These are phyloP conservation scores for Neurospora tetrasperma DNA, from an alignment of 495 filamentous ascomycete genomes.

Conservation along the genomic window DNA sequence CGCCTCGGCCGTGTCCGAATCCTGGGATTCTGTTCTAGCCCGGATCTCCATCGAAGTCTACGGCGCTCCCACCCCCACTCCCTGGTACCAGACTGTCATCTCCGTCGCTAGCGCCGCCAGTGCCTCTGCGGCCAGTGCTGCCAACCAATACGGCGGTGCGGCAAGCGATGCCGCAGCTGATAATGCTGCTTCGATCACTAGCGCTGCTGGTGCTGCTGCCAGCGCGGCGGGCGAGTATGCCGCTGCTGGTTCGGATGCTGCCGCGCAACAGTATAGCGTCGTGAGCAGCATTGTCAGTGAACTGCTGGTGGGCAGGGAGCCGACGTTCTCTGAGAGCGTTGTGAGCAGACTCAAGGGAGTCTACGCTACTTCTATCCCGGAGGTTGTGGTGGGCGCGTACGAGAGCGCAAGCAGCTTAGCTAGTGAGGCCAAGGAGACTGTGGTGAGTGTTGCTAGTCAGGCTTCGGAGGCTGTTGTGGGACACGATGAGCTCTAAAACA, in stretches of 20 bases:
- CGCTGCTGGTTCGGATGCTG: conserved; percentile 41
- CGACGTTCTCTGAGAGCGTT: conserved; percentile 72
- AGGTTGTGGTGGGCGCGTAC: neutral
- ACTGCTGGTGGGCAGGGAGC: conserved; percentile 65
- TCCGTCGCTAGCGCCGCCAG: conserved; percentile 21
- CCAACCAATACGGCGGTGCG: conserved; percentile 16
- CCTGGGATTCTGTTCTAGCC: conserved; percentile 57
- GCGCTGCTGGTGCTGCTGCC: conserved; percentile 26
- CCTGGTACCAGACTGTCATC: conserved; percentile 41
- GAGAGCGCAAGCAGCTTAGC: conserved; percentile 25
- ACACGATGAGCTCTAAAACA: neutral
- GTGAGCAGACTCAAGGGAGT: conserved; percentile 59
- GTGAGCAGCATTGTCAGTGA: conserved; percentile 66
- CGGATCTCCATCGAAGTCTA: conserved; percentile 64
- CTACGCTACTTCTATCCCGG: conserved; percentile 27
- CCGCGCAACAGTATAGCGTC: conserved; percentile 53
- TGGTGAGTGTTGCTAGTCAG: conserved; percentile 6
- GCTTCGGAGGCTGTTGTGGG: conserved; percentile 15
- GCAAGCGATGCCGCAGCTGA: conserved; percentile 22
- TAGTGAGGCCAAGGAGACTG: conserved; percentile 27
- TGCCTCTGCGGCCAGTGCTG: conserved; percentile 11
- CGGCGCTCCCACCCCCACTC: conserved; percentile 53
- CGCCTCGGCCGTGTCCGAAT: conserved; percentile 35
- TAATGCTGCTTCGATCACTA: conserved; percentile 32
- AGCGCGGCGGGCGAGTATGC: conserved; percentile 34